Conservation (phyloP, 1,284 basidiomycete species). For the Ustilago hordei region DNA sequence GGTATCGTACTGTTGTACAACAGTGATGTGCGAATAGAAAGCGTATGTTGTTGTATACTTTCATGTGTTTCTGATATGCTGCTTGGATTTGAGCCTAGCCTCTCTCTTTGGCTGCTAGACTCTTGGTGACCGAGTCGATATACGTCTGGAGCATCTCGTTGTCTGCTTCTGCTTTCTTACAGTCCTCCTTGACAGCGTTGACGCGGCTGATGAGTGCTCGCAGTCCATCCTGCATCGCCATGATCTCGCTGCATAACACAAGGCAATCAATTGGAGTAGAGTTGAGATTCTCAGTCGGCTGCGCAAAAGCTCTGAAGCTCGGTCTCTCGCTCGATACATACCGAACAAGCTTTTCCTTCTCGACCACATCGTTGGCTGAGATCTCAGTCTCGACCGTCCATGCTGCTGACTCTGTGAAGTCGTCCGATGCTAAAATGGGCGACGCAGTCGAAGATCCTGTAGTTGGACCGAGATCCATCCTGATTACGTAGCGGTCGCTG, state of each 20-base stretch:
- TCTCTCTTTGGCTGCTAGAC: constrained; percentile 63
- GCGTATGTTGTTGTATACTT: background rate
- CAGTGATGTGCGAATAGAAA: background rate
- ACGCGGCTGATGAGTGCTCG: constrained; percentile 61
- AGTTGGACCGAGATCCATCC: constrained; percentile 22
- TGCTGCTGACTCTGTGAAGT: constrained; percentile 51
- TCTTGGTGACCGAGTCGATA: constrained; percentile 69
- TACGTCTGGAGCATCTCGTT: constrained; percentile 69
- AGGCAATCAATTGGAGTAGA: background rate
- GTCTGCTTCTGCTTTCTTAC: constrained; percentile 65
- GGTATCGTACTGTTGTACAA: background rate
- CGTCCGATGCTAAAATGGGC: constrained; percentile 38
- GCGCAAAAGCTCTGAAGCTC: background rate
- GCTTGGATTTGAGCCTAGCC: constrained; percentile 16
- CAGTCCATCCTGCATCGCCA: constrained; percentile 62
- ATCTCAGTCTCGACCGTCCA: constrained; percentile 64
- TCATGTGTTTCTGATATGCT: background rate
- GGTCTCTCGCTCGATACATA: constrained; percentile 26
- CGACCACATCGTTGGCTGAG: constrained; percentile 66
- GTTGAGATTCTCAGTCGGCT: background rate
- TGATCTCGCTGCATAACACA: constrained; percentile 51
- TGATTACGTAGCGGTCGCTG: background rate
- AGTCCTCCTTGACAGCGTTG: constrained; percentile 62
- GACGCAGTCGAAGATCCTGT: constrained; percentile 31
- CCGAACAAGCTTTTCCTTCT: constrained; percentile 67